phyloP scores from a whole-genome alignment of 164 flowering plant genomes.

The Tinospora cordifolia region DNA sequence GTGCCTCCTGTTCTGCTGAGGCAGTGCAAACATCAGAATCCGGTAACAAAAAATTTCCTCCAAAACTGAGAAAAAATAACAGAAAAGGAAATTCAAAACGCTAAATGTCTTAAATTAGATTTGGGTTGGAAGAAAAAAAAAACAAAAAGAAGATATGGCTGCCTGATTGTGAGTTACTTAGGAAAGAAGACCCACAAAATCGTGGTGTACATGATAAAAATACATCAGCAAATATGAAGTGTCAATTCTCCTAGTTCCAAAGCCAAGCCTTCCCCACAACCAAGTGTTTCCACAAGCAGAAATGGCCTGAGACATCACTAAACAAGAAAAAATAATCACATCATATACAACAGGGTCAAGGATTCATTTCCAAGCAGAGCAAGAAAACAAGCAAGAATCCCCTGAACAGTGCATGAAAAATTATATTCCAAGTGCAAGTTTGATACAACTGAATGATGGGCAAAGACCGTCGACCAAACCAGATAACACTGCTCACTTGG shows the following conservation, averaged over 20 bases:
- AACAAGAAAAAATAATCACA: slow-evolving; percentile 39
- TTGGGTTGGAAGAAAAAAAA: background rate
- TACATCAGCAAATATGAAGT: background rate
- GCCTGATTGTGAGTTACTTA: background rate
- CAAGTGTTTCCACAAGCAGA: slow-evolving; percentile 24
- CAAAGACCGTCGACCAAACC: slow-evolving; percentile 14
- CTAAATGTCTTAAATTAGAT: background rate
- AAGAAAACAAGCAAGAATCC: slow-evolving; percentile 17
- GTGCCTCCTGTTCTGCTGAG: too few relatives aligned
- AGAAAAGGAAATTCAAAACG: background rate
- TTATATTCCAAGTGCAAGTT: slow-evolving; percentile 31
- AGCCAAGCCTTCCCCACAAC: background rate
- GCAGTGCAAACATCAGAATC: too few relatives aligned
- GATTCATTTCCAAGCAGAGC: slow-evolving; percentile 23
- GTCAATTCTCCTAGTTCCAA: slow-evolving; percentile 1
- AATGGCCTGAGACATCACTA: slow-evolving; percentile 24
- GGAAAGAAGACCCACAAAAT: background rate
- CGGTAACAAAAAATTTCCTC: background rate
- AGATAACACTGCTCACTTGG: slow-evolving; percentile 20
- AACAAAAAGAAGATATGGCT: background rate
- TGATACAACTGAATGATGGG: slow-evolving; percentile 24
- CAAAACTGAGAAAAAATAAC: slow-evolving; percentile 17
- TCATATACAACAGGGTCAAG: slow-evolving; percentile 44
- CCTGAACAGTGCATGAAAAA: slow-evolving; percentile 19
- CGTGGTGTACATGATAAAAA: background rate